Evolutionary conservation across 495 filamentous ascomycete genomes (phyloP).

Genomic region (Penicillium coffeae): DNA sequence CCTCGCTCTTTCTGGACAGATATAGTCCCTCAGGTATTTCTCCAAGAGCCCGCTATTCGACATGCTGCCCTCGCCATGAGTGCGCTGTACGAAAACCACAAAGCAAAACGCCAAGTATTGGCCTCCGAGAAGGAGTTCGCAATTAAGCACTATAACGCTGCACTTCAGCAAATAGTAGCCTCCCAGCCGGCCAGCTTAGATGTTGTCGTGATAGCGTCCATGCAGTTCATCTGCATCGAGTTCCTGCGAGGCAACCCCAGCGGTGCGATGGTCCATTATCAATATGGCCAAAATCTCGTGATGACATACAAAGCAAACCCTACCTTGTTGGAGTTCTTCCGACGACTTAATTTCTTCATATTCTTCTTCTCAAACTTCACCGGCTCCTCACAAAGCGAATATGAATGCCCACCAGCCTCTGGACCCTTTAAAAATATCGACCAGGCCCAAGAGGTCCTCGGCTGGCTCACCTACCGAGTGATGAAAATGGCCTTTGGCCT

Average conservation of each 20-base stretch:
- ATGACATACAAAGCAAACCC: background rate
- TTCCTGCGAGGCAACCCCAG: background rate
- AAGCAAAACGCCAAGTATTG: background rate
- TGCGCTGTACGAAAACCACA: slow-evolving; percentile 2
- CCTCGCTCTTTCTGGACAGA: slow-evolving; percentile 13
- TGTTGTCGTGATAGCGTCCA: slow-evolving; percentile 5
- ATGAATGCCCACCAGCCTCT: background rate
- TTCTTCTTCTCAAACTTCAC: background rate
- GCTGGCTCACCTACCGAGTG: background rate
- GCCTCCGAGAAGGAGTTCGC: background rate
- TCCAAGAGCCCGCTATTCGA: slow-evolving; percentile 1
- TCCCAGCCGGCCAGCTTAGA: slow-evolving; percentile 1
- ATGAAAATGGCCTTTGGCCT: background rate
- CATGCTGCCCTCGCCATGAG: slow-evolving; percentile 10
- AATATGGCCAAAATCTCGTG: background rate
- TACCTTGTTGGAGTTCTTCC: background rate
- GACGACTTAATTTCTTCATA: background rate
- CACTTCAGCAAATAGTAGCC: slow-evolving; percentile 2
- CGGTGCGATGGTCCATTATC: background rate
- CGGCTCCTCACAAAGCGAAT: background rate
- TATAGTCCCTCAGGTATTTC: slow-evolving; percentile 6
- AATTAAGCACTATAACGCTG: slow-evolving; percentile 11
- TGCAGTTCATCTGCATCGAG: slow-evolving; percentile 15
- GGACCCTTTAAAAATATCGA: background rate
- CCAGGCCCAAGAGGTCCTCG: slow-evolving; percentile 1